A percentile compares a stretch with the other conserved stretches of the same genome.
phyloP scores from a whole-genome alignment of 1,284 basidiomycete species.

The Fomitopsis betulina region DNA sequence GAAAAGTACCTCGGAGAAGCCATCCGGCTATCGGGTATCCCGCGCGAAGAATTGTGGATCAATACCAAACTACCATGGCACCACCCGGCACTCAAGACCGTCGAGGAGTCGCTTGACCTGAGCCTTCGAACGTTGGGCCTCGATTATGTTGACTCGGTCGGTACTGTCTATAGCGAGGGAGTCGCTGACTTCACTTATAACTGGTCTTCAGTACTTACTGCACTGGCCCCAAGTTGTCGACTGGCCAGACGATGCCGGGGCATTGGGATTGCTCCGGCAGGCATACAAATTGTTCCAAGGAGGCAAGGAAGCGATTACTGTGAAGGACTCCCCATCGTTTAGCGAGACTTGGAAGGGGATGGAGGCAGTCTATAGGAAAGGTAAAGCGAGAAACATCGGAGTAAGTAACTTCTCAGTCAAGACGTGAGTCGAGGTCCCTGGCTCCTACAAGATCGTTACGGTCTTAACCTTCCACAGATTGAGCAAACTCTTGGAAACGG shows the following conservation, averaged over 20 bases:
- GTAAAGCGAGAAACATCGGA: conserved; percentile 56
- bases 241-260: conserved; percentile 12
- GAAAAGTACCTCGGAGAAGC: conserved; percentile 39
- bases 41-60: conserved; percentile 41
- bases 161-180: background rate
- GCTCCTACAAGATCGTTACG: too few relatives aligned
- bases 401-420: conserved; percentile 68
- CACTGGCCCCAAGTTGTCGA: conserved; percentile 29
- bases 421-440: conserved; percentile 27
- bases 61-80: conserved; percentile 34
- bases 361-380: conserved; percentile 46
- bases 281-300: conserved; percentile 11
- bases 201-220: conserved; percentile 23
- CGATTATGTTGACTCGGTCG: conserved; percentile 29
- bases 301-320: conserved; percentile 16
- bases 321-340: conserved; percentile 32
- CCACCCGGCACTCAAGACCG: conserved; percentile 15
- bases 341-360: conserved; percentile 55
- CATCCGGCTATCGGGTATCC: conserved; percentile 35
- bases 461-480: conserved; percentile 25
- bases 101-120: conserved; percentile 26
- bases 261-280: background rate
- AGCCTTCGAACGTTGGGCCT: conserved; percentile 26
- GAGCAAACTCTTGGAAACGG: conserved; percentile 36
- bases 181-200: background rate